A percentile compares a stretch with the other conserved stretches of the same genome.
Conservation (phyloP, 371 early-diverging fungal species). For the Mucor racemosus region DNA sequence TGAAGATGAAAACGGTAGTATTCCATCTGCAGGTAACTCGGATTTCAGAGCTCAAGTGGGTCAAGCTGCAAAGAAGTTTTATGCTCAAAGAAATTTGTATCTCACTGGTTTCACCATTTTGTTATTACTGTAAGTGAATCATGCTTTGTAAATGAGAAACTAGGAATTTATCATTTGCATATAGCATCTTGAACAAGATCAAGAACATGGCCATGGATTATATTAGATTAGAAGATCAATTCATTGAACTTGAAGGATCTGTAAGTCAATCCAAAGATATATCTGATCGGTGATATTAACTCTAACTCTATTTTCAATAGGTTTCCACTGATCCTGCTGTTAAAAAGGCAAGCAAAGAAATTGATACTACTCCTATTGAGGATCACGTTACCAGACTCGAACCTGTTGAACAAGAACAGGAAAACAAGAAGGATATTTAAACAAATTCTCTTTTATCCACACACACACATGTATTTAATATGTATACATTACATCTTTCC, state of each 20-base stretch:
- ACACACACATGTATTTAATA: not conserved
- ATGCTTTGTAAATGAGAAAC: not conserved
- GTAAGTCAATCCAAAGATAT: constrained; percentile 16
- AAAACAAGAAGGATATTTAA: constrained; percentile 24
- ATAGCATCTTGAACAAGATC: constrained; percentile 30
- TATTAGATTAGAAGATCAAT: constrained; percentile 31
- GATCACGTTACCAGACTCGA: constrained; percentile 23
- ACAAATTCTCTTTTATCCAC: too few relatives aligned
- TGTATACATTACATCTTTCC: not conserved
- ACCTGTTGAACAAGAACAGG: constrained; percentile 24
- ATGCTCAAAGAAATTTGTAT: constrained; percentile 86
- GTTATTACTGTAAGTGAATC: constrained; percentile 28
- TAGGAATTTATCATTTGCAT: not conserved
- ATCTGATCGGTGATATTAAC: not conserved
- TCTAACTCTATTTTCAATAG: constrained; percentile 1
- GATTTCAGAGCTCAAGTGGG: constrained; percentile 59
- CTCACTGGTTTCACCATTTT: constrained; percentile 37
- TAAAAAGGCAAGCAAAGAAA: constrained; percentile 15
- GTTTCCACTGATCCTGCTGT: constrained; percentile 25
- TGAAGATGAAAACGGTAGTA: constrained; percentile 34
- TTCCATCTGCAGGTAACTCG: constrained; percentile 23
- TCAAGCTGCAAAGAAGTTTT: constrained; percentile 75
- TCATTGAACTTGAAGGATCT: constrained; percentile 26
- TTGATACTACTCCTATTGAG: constrained; percentile 30
- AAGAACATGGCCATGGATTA: constrained; percentile 30